Conservation (phyloP, 2,329 filamentous ascomycete genomes). For the Fulvia fulva region DNA sequence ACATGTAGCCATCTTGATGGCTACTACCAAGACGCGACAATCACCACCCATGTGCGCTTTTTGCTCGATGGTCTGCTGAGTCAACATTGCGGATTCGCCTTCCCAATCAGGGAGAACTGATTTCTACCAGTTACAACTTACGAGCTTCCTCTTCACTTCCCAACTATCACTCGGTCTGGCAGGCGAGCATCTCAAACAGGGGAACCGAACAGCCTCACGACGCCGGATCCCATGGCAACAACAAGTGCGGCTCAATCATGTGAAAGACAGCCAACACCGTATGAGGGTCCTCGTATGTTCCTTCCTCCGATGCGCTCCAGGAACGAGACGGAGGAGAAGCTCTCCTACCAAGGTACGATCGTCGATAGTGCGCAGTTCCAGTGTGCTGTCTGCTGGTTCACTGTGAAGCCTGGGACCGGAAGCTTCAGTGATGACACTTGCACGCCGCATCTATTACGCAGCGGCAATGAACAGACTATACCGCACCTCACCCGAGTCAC, state of each 20-base stretch:
- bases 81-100: background rate
- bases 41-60: background rate
- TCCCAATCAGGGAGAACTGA: background rate
- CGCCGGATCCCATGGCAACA: too few relatives aligned
- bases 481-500: background rate
- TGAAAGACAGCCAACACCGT: too few relatives aligned
- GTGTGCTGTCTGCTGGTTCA: too few relatives aligned
- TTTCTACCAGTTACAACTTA: background rate
- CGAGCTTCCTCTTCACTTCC: background rate
- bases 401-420: too few relatives aligned
- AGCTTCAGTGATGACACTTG: background rate
- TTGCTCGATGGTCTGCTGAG: too few relatives aligned
- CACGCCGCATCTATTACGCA: background rate
- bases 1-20: background rate
- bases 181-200: background rate
- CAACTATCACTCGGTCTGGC: background rate
- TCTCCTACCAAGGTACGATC: background rate
- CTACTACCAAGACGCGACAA: background rate
- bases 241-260: too few relatives aligned
- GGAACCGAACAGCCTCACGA: background rate
- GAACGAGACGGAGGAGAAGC: background rate
- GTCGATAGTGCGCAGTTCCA: background rate
- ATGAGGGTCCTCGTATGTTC: too few relatives aligned
- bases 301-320: background rate
- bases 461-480: too few relatives aligned